Evolutionary conservation across 768 basidiomycete genomes (phyloP).

Genomic region (Auricularia heimuer): DNA sequence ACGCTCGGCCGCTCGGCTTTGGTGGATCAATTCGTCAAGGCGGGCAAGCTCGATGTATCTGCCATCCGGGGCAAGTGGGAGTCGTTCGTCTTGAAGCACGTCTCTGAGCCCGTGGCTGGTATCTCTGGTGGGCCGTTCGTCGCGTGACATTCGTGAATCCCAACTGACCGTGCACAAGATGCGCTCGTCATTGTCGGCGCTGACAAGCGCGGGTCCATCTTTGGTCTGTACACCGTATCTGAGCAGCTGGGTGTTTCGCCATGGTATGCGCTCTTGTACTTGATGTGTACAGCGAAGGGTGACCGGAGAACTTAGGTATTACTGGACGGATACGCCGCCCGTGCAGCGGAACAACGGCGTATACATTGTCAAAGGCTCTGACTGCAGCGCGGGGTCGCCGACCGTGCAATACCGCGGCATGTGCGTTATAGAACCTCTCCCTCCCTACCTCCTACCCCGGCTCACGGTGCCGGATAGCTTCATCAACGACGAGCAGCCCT

Average conservation of each 20-base stretch:
- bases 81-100: slow-evolving; percentile 41
- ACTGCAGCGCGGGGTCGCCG: slow-evolving; percentile 46
- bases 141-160: not conserved
- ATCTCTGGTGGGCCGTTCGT: slow-evolving; percentile 5
- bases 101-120: slow-evolving; percentile 48
- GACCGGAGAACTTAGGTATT: slow-evolving; percentile 18
- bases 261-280: slow-evolving; percentile 41
- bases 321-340: slow-evolving; percentile 74
- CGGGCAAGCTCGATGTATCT: slow-evolving; percentile 44
- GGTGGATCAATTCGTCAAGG: slow-evolving; percentile 41
- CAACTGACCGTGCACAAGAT: slow-evolving; percentile 25
- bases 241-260: slow-evolving; percentile 66
- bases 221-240: slow-evolving; percentile 54
- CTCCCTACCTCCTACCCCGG: not conserved
- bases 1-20: slow-evolving; percentile 50
- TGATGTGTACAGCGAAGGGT: not conserved
- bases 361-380: slow-evolving; percentile 20
- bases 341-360: slow-evolving; percentile 35
- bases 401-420: slow-evolving; percentile 64
- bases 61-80: slow-evolving; percentile 60
- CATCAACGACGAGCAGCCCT: slow-evolving; percentile 70
- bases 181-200: slow-evolving; percentile 62
- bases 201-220: slow-evolving; percentile 62
- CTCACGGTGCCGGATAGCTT: slow-evolving; percentile 23
- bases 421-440: slow-evolving; percentile 7